Percentiles rank a stretch among this genome's conserved stretches.
Conservation (phyloP, 495 filamentous ascomycete species). For the Aspergillus saccharolyticus region DNA sequence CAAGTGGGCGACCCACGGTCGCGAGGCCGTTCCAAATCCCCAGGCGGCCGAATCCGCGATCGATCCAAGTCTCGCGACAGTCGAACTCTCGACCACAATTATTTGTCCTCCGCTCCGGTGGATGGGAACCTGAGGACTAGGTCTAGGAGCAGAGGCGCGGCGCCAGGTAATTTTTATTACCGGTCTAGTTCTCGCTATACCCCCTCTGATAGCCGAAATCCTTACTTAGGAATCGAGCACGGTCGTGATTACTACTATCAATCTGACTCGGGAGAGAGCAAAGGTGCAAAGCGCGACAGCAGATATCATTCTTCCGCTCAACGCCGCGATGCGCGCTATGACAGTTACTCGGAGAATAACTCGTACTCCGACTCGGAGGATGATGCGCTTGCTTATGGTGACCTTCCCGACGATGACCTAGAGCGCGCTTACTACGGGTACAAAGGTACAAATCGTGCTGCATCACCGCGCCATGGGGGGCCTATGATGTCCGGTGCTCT, state of each 20-base stretch:
- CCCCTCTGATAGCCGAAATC: slow-evolving; percentile 27
- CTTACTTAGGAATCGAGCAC: slow-evolving; percentile 22
- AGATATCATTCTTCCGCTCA: slow-evolving; percentile 22
- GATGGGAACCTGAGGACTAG: slow-evolving; percentile 18
- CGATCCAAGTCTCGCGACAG: slow-evolving; percentile 48
- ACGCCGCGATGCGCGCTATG: slow-evolving; percentile 24
- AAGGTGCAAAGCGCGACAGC: slow-evolving; percentile 16
- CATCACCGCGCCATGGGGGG: slow-evolving; percentile 6
- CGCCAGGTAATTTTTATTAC: slow-evolving; percentile 31
- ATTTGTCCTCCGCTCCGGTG: slow-evolving; percentile 21
- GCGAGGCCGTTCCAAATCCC: slow-evolving; percentile 57
- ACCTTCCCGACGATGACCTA: slow-evolving; percentile 12
- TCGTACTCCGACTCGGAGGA: slow-evolving; percentile 40
- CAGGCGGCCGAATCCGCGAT: slow-evolving; percentile 41
- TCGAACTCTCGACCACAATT: slow-evolving; percentile 24
- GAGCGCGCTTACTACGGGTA: slow-evolving; percentile 19
- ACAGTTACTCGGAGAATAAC: slow-evolving; percentile 31
- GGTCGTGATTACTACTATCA: slow-evolving; percentile 33
- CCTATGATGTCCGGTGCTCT: slow-evolving; percentile 18
- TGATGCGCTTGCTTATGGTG: slow-evolving; percentile 38
- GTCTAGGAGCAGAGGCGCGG: slow-evolving; percentile 19
- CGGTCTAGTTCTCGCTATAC: slow-evolving; percentile 39
- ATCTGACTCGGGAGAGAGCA: slow-evolving; percentile 24
- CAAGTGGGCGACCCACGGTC: slow-evolving; percentile 55
- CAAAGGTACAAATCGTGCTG: slow-evolving; percentile 4